Conservation (phyloP, 2,329 filamentous ascomycete genomes). For the Beauveria bassiana region DNA sequence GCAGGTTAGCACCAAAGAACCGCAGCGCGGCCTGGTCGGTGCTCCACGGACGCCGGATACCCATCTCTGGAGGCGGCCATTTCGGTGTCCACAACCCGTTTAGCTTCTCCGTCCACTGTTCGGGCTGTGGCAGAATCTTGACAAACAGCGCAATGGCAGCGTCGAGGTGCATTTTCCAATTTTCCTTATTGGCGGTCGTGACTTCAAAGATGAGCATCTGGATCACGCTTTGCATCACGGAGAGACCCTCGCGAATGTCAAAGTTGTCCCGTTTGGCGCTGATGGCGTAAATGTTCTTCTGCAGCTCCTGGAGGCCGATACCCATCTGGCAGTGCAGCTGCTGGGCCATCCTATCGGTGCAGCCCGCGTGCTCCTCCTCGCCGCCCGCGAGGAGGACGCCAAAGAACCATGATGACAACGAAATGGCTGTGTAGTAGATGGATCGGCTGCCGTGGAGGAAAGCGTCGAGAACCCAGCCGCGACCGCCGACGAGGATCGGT, state of each 20-base stretch:
- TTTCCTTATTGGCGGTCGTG: constrained; percentile 35
- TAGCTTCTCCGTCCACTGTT: constrained; percentile 30
- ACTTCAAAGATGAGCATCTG: constrained; percentile 48
- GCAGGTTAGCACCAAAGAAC: constrained; percentile 38
- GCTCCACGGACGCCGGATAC: constrained; percentile 30
- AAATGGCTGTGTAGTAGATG: constrained; percentile 49
- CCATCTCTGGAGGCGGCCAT: constrained; percentile 28
- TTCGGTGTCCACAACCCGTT: constrained; percentile 21
- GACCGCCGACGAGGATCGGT: constrained; percentile 45
- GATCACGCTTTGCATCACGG: constrained; percentile 42
- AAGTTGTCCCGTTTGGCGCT: constrained; percentile 23
- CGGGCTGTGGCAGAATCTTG: constrained; percentile 33
- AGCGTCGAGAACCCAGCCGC: constrained; percentile 52
- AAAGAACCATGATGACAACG: constrained; percentile 51
- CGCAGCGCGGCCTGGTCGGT: constrained; percentile 38
- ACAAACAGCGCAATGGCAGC: constrained; percentile 42
- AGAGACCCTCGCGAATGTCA: constrained; percentile 26
- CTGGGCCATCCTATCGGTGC: constrained; percentile 27
- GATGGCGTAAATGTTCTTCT: constrained; percentile 32
- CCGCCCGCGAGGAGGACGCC: constrained; percentile 33
- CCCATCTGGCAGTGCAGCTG: constrained; percentile 37
- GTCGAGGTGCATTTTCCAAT: constrained; percentile 43
- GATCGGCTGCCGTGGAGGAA: constrained; percentile 46
- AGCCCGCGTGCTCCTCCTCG: constrained; percentile 26
- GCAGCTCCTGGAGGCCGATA: constrained; percentile 36